Conservation (phyloP, 352 stramenopile genomes). For the Globisporangium uncinulatum region DNA sequence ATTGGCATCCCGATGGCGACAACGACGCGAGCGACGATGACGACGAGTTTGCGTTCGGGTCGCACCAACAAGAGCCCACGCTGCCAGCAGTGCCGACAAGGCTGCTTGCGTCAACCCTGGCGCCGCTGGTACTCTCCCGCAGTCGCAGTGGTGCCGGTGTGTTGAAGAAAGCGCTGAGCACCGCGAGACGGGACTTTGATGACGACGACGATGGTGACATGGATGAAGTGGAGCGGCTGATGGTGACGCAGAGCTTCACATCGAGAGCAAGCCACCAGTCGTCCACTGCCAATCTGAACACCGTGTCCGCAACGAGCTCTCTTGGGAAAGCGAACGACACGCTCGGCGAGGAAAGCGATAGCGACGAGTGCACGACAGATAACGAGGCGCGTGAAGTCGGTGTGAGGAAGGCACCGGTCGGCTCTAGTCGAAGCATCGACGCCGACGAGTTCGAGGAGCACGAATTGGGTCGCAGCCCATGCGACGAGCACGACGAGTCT, state of each 20-base stretch:
- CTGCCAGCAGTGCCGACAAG: slow-evolving; percentile 5
- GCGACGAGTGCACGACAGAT: background rate
- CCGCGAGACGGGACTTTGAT: slow-evolving; percentile 8
- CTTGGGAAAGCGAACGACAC: background rate
- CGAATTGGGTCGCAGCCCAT: slow-evolving; percentile 4
- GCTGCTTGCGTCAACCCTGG: slow-evolving; percentile 2
- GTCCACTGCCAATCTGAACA: background rate
- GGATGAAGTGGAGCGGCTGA: slow-evolving; percentile 12
- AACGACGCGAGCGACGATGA: background rate
- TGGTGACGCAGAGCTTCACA: slow-evolving; percentile 4
- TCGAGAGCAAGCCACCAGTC: background rate
- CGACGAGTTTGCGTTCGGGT: slow-evolving; percentile 3
- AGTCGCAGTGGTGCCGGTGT: background rate
- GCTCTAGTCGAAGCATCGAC: background rate
- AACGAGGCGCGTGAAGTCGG: background rate
- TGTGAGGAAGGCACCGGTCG: background rate
- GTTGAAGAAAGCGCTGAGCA: slow-evolving; percentile 9
- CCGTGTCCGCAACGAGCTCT: background rate
- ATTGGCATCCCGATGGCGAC: background rate
- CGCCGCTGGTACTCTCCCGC: background rate
- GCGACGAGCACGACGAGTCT: slow-evolving; percentile 11
- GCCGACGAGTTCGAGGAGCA: slow-evolving; percentile 8
- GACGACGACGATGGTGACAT: slow-evolving; percentile 18
- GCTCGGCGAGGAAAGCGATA: background rate
- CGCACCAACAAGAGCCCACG: background rate